Conservation (phyloP, 2,329 filamentous ascomycete species). For the Aspergillus sp. region DNA sequence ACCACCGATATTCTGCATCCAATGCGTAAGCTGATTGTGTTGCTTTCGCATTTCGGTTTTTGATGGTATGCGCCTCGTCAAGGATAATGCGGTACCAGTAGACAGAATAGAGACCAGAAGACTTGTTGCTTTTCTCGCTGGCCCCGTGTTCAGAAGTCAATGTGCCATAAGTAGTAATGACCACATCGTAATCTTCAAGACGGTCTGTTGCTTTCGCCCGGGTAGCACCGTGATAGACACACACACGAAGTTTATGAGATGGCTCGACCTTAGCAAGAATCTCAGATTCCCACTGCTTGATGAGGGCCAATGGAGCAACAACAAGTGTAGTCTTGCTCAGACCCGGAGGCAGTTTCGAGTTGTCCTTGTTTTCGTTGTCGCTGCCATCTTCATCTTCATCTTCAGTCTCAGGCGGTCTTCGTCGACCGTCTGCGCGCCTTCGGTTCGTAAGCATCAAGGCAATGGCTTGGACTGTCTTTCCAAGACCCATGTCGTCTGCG, state of each 20-base stretch:
- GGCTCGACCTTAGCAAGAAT: constrained; percentile 76
- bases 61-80: constrained; percentile 97
- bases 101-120: constrained; percentile 82
- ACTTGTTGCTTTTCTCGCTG: constrained; percentile 60
- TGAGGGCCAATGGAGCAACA: constrained; percentile 87
- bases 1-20: constrained; percentile 87
- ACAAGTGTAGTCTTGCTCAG: constrained; percentile 81
- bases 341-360: constrained; percentile 66
- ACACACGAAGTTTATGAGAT: constrained; percentile 71
- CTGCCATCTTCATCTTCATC: constrained; percentile 49
- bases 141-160: constrained; percentile 84
- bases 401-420: constrained; percentile 42
- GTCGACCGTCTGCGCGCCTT: constrained; percentile 55
- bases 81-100: constrained; percentile 95
- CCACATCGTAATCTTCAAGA: constrained; percentile 83
- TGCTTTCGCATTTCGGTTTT: constrained; percentile 94
- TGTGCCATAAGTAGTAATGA: constrained; percentile 96
- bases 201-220: constrained; percentile 76
- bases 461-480: constrained; percentile 94
- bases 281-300: constrained; percentile 95
- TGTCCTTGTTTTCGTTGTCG: constrained; percentile 33
- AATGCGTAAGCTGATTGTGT: constrained; percentile 89
- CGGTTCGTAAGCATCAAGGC: constrained; percentile 81
- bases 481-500: constrained; percentile 92
- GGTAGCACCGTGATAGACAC: constrained; percentile 85